A percentile compares a stretch with the other conserved stretches of the same genome.
phyloP scores from a whole-genome alignment of 2,329 filamentous ascomycete genomes.

The Colletotrichum sp. region DNA sequence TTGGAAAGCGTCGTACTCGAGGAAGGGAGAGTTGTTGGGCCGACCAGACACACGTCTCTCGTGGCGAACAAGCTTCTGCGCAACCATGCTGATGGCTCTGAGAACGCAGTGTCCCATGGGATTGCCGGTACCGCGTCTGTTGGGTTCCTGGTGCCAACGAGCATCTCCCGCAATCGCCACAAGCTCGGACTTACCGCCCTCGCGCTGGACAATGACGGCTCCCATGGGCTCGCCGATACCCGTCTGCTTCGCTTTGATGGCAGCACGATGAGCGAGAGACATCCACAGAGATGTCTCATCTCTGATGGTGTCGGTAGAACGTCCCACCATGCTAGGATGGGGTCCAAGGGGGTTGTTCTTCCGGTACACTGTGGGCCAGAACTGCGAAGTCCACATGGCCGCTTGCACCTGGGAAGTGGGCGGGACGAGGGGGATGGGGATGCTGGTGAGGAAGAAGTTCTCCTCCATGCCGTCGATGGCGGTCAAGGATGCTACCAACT shows the following conservation, averaged over 20 bases:
- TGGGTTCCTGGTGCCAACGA: slow-evolving; percentile 65
- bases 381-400: slow-evolving; percentile 73
- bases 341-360: slow-evolving; percentile 88
- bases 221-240: slow-evolving; percentile 74
- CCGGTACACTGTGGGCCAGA: slow-evolving; percentile 86
- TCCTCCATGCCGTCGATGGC: slow-evolving; percentile 56
- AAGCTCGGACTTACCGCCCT: slow-evolving; percentile 55
- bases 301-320: slow-evolving; percentile 72
- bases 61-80: slow-evolving; percentile 65
- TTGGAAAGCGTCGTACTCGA: slow-evolving; percentile 68
- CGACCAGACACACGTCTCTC: slow-evolving; percentile 48
- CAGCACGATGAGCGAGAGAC: slow-evolving; percentile 69
- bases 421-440: slow-evolving; percentile 74
- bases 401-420: slow-evolving; percentile 80
- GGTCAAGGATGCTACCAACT: slow-evolving; percentile 54
- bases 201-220: slow-evolving; percentile 75
- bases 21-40: slow-evolving; percentile 40
- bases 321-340: slow-evolving; percentile 75
- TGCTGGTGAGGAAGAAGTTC: slow-evolving; percentile 61
- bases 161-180: slow-evolving; percentile 80
- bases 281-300: slow-evolving; percentile 70
- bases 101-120: slow-evolving; percentile 80
- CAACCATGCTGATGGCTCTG: slow-evolving; percentile 83
- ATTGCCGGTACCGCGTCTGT: slow-evolving; percentile 62
- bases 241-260: slow-evolving; percentile 58